phyloP scores from a whole-genome alignment of 257 asterid species.

The Forsythia suspensa region DNA sequence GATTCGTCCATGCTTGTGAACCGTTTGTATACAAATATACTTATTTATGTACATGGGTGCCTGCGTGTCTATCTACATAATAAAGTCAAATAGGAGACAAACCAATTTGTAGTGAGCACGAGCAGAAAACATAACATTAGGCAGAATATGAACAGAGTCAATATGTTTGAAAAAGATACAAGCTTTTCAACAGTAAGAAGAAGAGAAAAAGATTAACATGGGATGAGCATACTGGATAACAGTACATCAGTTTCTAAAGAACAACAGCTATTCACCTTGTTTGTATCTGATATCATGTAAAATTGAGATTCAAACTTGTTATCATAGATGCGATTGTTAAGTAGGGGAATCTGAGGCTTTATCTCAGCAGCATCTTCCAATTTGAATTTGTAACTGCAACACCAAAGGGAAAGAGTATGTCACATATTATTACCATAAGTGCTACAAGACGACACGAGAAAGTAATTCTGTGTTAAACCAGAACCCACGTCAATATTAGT shows the following conservation, averaged over 20 bases:
- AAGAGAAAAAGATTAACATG: neutral
- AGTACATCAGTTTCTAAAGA: neutral
- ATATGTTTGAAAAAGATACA: neutral
- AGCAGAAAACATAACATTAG: neutral
- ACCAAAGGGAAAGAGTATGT: constrained; percentile 30
- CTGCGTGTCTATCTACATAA: neutral
- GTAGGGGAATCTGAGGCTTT: constrained; percentile 84
- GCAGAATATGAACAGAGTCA: neutral
- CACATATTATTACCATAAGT: constrained; percentile 20
- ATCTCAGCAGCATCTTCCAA: constrained; percentile 84
- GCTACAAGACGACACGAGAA: constrained; percentile 10
- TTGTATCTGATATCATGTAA: constrained; percentile 91
- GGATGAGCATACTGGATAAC: constrained; percentile 8
- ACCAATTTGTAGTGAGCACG: neutral
- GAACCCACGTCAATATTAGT: constrained; percentile 73
- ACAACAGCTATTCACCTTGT: constrained; percentile 62
- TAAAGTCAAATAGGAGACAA: neutral
- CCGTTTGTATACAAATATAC: neutral
- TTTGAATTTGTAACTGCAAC: constrained; percentile 85
- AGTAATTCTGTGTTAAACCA: constrained; percentile 11
- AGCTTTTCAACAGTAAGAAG: neutral
- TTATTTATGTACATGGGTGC: neutral
- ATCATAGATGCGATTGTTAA: constrained; percentile 94
- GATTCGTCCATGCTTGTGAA: neutral
- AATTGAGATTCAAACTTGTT: constrained; percentile 96